phyloP scores from a whole-genome alignment of 192 early-diverging fungal species.

The Coemansia sp. region DNA sequence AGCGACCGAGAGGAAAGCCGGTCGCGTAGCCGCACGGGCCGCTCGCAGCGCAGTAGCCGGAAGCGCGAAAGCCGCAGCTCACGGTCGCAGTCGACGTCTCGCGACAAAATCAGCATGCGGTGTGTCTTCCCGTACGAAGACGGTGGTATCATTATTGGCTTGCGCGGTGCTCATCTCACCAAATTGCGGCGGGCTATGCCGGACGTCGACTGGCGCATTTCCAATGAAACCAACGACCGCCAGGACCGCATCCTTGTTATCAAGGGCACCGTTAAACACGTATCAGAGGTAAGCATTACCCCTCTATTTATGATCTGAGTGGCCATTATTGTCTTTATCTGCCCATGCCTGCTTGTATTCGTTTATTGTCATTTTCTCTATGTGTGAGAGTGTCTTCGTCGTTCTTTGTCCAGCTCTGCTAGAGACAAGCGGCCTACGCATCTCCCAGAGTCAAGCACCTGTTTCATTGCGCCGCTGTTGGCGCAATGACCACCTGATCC shows the following conservation, averaged over 20 bases:
- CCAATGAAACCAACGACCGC: constrained; percentile 53
- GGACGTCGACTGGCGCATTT: constrained; percentile 54
- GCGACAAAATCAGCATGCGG: constrained; percentile 52
- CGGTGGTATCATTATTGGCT: constrained; percentile 56
- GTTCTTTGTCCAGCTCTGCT: not conserved
- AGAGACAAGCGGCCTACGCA: not conserved
- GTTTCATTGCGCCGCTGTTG: not conserved
- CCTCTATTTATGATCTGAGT: not conserved
- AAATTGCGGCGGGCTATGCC: constrained; percentile 46
- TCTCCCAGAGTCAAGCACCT: not conserved
- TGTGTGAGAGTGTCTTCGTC: not conserved
- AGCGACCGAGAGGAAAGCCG: constrained; percentile 19
- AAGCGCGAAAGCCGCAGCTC: not conserved
- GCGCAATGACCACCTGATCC: not conserved
- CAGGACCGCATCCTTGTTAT: constrained; percentile 55
- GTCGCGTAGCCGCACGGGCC: constrained; percentile 21
- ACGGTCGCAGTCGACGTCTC: constrained; percentile 22
- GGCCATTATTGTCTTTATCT: not conserved
- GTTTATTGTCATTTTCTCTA: not conserved
- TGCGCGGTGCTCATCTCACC: constrained; percentile 50
- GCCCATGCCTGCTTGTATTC: not conserved
- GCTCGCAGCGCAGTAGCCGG: constrained; percentile 11
- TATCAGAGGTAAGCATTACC: constrained; percentile 45
- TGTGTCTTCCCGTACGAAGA: constrained; percentile 57
- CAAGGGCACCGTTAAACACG: constrained; percentile 35